Evolutionary conservation across 495 filamentous ascomycete species (phyloP).

Genomic region (Parachaetomium inaequale): DNA sequence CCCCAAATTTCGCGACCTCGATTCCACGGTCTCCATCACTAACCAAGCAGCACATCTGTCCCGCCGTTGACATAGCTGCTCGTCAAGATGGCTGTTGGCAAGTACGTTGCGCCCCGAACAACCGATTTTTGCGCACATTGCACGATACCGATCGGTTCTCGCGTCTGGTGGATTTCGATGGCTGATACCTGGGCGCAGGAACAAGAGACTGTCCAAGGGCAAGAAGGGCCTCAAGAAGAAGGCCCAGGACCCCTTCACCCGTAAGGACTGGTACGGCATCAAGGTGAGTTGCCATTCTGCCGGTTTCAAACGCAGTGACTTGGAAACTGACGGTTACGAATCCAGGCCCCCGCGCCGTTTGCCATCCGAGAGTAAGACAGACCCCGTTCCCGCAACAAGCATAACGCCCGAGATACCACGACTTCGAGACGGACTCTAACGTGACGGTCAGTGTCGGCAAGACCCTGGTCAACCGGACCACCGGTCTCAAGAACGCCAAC

Average conservation of each 20-base stretch:
- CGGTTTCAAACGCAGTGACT: background rate
- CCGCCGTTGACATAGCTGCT: slow-evolving; percentile 38
- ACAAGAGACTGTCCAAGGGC: slow-evolving; percentile 99
- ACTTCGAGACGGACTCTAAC: slow-evolving; percentile 33
- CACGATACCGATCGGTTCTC: slow-evolving; percentile 10
- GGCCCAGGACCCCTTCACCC: slow-evolving; percentile 90
- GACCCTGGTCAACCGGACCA: slow-evolving; percentile 98
- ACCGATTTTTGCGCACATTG: slow-evolving; percentile 20
- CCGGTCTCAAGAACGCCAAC: slow-evolving; percentile 99
- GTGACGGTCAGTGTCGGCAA: slow-evolving; percentile 79
- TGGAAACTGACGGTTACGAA: slow-evolving; percentile 22
- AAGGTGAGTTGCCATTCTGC: slow-evolving; percentile 60
- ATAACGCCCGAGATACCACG: slow-evolving; percentile 11
- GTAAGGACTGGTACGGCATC: slow-evolving; percentile 98
- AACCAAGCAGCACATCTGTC: slow-evolving; percentile 34
- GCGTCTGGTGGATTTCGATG: slow-evolving; percentile 19
- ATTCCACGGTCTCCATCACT: slow-evolving; percentile 37
- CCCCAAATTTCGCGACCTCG: slow-evolving; percentile 34
- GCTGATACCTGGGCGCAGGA: slow-evolving; percentile 64
- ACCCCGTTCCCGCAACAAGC: slow-evolving; percentile 20
- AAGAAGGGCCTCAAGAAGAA: slow-evolving; percentile 99
- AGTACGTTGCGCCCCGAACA: slow-evolving; percentile 55
- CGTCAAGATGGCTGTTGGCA: slow-evolving; percentile 88
- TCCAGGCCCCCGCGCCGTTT: slow-evolving; percentile 90
- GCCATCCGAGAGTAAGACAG: slow-evolving; percentile 91